A percentile compares a stretch with the other conserved stretches of the same genome.
phyloP scores from a whole-genome alignment of 2,329 filamentous ascomycete genomes.

The Alternaria sp. region DNA sequence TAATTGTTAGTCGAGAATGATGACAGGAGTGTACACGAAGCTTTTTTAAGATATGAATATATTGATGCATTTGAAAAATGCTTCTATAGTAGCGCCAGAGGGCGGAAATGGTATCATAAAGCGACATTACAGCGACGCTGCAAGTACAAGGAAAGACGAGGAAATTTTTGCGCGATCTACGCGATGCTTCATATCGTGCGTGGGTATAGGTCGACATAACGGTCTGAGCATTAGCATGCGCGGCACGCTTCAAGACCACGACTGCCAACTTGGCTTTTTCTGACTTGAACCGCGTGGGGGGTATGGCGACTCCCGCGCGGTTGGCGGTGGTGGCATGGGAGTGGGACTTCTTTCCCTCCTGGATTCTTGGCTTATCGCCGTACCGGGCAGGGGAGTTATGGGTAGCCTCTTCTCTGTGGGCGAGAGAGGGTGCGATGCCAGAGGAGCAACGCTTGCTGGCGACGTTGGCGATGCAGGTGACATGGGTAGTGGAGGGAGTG shows the following conservation, averaged over 20 bases:
- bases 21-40: background rate
- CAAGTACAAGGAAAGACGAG: background rate
- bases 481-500: constrained; percentile 25
- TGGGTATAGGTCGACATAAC: background rate
- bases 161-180: background rate
- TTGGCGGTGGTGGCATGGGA: background rate
- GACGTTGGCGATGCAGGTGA: background rate
- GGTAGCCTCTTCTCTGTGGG: background rate
- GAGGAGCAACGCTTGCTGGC: background rate
- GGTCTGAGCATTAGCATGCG: background rate
- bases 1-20: background rate
- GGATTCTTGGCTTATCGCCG: background rate
- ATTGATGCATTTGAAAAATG: background rate
- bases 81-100: background rate
- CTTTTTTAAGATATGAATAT: background rate
- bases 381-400: background rate
- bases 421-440: background rate
- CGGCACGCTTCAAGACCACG: constrained; percentile 9
- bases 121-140: background rate
- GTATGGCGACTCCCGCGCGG: background rate
- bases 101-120: background rate
- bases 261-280: constrained; percentile 15
- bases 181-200: background rate
- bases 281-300: constrained; percentile 1
- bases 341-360: background rate